A percentile compares a stretch with the other conserved stretches of the same genome.
Evolutionary conservation across 805 yeast genomes (phyloP).

Genomic region (Wickerhamiella azymoides): DNA sequence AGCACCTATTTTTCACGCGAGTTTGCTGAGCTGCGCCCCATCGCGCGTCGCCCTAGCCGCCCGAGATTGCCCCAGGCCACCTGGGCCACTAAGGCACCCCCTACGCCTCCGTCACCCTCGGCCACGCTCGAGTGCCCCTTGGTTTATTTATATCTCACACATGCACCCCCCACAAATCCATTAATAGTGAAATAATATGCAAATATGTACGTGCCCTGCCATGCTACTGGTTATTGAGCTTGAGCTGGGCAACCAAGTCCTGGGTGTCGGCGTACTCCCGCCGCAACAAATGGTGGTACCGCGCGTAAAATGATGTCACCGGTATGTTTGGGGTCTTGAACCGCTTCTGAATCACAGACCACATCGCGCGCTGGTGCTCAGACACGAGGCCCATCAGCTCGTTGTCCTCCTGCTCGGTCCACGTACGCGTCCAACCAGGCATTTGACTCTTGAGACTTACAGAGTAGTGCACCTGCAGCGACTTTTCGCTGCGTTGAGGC

Average conservation of each 20-base stretch:
- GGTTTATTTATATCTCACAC: too few relatives aligned
- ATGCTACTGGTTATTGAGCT: not conserved
- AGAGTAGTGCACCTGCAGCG: slow-evolving; percentile 47
- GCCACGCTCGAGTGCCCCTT: too few relatives aligned
- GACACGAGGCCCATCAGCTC: slow-evolving; percentile 6
- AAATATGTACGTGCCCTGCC: not conserved
- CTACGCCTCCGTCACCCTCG: too few relatives aligned
- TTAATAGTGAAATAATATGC: not conserved
- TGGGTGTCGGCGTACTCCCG: not conserved
- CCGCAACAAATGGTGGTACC: slow-evolving; percentile 1
- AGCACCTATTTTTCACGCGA: too few relatives aligned
- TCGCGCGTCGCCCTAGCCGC: too few relatives aligned
- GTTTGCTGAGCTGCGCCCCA: too few relatives aligned
- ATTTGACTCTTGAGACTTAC: slow-evolving; percentile 16
- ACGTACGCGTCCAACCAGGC: not conserved
- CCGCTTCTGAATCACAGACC: slow-evolving; percentile 9
- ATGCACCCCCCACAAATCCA: too few relatives aligned
- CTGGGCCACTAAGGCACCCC: too few relatives aligned
- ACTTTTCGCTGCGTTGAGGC: slow-evolving; percentile 64
- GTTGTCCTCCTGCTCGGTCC: slow-evolving; percentile 7
- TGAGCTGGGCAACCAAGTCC: not conserved
- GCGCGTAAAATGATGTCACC: not conserved
- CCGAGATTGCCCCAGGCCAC: too few relatives aligned
- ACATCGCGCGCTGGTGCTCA: slow-evolving; percentile 12
- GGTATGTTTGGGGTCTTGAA: not conserved